A percentile compares a stretch with the other conserved stretches of the same genome.
phyloP scores from a whole-genome alignment of 83 land plant species.

The Isoetes engelmannii region DNA sequence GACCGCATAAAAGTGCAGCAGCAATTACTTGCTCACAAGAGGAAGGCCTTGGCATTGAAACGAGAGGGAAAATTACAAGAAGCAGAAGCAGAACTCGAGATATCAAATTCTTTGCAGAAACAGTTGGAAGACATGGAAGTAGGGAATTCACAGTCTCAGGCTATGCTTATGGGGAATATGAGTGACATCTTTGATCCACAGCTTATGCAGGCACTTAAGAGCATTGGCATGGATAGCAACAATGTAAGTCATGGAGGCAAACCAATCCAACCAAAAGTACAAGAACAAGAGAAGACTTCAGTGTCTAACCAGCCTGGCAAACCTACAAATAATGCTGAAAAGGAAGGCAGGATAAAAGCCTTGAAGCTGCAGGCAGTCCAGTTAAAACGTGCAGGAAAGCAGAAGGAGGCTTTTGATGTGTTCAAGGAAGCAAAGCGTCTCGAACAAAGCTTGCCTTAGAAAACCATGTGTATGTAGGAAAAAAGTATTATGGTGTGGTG shows the following conservation, averaged over 20 bases:
- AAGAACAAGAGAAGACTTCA: background rate
- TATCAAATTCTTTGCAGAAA: constrained; percentile 71
- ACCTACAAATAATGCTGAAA: background rate
- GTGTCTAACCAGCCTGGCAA: background rate
- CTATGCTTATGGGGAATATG: background rate
- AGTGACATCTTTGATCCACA: constrained; percentile 22
- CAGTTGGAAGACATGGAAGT: constrained; percentile 35
- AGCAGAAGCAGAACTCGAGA: constrained; percentile 64
- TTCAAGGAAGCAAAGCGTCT: constrained; percentile 31
- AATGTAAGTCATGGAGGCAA: constrained; percentile 16
- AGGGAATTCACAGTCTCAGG: background rate
- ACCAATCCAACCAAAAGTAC: background rate
- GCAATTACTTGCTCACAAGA: constrained; percentile 42
- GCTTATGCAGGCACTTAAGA: constrained; percentile 17
- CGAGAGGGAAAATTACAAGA: constrained; percentile 62
- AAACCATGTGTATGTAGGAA: too few relatives aligned
- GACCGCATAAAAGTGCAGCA: constrained; percentile 46
- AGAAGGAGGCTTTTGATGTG: constrained; percentile 26
- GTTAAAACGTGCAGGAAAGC: constrained; percentile 30
- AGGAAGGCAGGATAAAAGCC: constrained; percentile 17
- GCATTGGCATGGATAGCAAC: constrained; percentile 8
- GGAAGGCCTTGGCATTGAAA: constrained; percentile 49
- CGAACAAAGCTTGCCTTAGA: constrained; percentile 10
- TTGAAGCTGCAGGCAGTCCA: constrained; percentile 24
- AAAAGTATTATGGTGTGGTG: too few relatives aligned